A percentile compares a stretch with the other conserved stretches of the same genome.
Conservation (phyloP, 805 yeast genomes). For the Ascoidea rubescens region DNA sequence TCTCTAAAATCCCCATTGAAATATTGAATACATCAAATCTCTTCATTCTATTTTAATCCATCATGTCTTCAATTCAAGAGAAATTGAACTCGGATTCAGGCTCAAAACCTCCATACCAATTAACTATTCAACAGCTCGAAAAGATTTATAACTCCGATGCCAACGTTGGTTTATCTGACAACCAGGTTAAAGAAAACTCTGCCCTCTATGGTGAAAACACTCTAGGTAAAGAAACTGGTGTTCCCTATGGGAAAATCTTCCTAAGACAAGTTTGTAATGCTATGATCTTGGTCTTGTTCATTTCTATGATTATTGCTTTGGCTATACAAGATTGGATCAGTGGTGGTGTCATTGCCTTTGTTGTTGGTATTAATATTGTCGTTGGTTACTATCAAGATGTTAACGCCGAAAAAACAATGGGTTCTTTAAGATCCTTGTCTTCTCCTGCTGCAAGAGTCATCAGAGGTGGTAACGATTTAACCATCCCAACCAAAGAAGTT, state of each 20-base stretch:
- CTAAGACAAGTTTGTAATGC: constrained; percentile 64
- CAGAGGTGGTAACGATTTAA: constrained; percentile 41
- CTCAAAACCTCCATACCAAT: not conserved
- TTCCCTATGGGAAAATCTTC: constrained; percentile 39
- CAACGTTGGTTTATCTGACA: constrained; percentile 31
- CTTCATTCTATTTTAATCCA: too few relatives aligned
- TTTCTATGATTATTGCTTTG: constrained; percentile 56
- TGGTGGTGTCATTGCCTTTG: constrained; percentile 68
- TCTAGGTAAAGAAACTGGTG: constrained; percentile 44
- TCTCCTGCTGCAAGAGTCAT: constrained; percentile 60
- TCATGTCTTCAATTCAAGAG: too few relatives aligned
- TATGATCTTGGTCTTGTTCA: constrained; percentile 60
- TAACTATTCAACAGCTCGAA: constrained; percentile 23
- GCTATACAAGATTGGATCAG: constrained; percentile 71
- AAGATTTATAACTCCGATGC: constrained; percentile 25
- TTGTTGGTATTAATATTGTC: constrained; percentile 44
- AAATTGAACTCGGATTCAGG: too few relatives aligned
- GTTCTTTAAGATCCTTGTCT: constrained; percentile 48
- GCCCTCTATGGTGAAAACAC: constrained; percentile 39
- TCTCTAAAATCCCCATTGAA: too few relatives aligned
- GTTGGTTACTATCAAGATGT: constrained; percentile 62
- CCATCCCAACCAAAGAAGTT: constrained; percentile 47
- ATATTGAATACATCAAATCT: too few relatives aligned
- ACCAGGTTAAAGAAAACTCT: constrained; percentile 14
- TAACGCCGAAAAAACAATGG: constrained; percentile 72